These are phyloP conservation scores for Hanseniaspora sp. DNA, from an alignment of 1,139 yeast genomes.

Conservation along the genomic window DNA sequence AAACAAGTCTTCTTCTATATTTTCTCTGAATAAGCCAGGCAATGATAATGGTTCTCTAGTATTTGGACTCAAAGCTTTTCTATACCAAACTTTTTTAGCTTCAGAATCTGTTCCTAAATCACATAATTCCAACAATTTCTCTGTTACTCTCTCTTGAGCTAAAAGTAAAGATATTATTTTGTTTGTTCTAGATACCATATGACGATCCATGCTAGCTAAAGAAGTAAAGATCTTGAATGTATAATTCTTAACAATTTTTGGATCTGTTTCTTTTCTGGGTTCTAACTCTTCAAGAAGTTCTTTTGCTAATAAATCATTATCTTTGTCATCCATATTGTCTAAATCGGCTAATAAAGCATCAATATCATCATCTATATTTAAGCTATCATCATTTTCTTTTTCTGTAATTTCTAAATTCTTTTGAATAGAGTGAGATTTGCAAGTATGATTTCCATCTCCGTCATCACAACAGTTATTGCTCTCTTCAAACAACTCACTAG, in stretches of 20 bases:
- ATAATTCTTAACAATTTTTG: not conserved
- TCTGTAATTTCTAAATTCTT: constrained; percentile 13
- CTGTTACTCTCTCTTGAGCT: constrained; percentile 9
- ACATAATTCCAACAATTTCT: constrained; percentile 17
- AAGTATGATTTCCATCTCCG: not conserved
- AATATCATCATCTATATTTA: constrained; percentile 18
- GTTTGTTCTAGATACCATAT: constrained; percentile 14
- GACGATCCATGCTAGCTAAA: constrained; percentile 14
- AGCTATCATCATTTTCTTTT: constrained; percentile 18
- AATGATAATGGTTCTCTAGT: constrained; percentile 27
- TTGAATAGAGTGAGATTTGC: not conserved
- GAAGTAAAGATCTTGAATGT: constrained; percentile 10
- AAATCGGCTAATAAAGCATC: constrained; percentile 18
- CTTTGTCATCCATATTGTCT: constrained; percentile 16
- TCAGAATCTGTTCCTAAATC: constrained; percentile 84
- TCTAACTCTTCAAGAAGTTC: constrained; percentile 4
- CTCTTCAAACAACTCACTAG: not conserved
- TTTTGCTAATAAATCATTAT: constrained; percentile 38
- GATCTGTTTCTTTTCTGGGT: not conserved
- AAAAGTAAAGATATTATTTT: constrained; percentile 3
- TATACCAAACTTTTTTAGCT: constrained; percentile 78
- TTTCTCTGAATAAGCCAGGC: constrained; percentile 93
- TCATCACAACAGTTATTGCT: not conserved
- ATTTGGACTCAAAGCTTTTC: constrained; percentile 59
- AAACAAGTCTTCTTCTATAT: constrained; percentile 35